These are phyloP conservation scores for Nepenthes gracilis DNA, from an alignment of 148 eudicot genomes.

Conservation along the genomic window DNA sequence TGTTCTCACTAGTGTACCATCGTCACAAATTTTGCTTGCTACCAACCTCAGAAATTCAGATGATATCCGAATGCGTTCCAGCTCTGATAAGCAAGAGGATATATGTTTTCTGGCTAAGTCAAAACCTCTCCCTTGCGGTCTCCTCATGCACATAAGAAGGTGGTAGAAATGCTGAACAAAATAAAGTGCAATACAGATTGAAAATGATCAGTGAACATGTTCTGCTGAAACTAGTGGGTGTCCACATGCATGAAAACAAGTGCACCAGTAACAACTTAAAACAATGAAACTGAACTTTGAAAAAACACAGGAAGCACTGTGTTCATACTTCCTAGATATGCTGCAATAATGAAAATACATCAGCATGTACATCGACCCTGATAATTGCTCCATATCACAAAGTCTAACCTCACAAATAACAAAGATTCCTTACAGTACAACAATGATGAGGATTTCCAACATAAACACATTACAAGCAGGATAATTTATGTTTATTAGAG, in stretches of 20 bases:
- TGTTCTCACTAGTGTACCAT: slow-evolving; percentile 31
- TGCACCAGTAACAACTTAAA: too few relatives aligned
- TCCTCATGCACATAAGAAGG: slow-evolving; percentile 54
- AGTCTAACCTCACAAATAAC: too few relatives aligned
- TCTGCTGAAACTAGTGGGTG: slow-evolving; percentile 1
- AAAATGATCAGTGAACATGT: slow-evolving; percentile 5
- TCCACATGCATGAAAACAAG: not conserved
- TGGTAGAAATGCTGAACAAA: slow-evolving; percentile 78
- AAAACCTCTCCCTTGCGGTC: slow-evolving; percentile 91
- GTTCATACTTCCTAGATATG: too few relatives aligned
- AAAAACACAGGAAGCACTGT: too few relatives aligned
- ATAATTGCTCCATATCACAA: too few relatives aligned
- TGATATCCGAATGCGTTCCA: slow-evolving; percentile 54
- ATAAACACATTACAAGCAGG: too few relatives aligned
- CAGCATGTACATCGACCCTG: too few relatives aligned
- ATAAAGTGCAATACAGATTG: slow-evolving; percentile 6
- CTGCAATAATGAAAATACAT: too few relatives aligned
- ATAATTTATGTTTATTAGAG: too few relatives aligned
- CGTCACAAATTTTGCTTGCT: slow-evolving; percentile 28
- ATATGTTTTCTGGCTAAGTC: slow-evolving; percentile 89
- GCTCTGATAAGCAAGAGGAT: slow-evolving; percentile 63
- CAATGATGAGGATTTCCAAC: too few relatives aligned
- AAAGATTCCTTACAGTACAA: too few relatives aligned
- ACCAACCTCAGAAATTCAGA: slow-evolving; percentile 45
- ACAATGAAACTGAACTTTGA: too few relatives aligned